These are phyloP conservation scores for Rickenella mellea DNA, from an alignment of 768 basidiomycete species.

Conservation along the genomic window DNA sequence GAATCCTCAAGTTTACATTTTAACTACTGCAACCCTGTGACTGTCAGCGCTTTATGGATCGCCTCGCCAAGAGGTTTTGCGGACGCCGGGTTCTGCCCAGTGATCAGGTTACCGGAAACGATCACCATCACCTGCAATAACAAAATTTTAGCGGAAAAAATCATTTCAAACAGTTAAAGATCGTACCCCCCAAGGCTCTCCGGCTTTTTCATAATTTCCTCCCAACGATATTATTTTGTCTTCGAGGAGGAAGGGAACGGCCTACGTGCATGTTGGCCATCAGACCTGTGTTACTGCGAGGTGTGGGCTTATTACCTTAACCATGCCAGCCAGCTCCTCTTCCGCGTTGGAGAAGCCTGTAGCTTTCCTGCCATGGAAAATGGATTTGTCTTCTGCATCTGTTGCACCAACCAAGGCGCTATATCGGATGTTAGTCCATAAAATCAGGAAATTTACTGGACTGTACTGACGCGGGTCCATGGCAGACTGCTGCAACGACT, in stretches of 20 bases:
- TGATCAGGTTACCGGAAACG: constrained; percentile 49
- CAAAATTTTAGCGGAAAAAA: neutral
- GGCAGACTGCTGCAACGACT: constrained; percentile 66
- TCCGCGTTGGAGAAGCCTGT: constrained; percentile 72
- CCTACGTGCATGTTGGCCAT: constrained; percentile 17
- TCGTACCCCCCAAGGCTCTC: constrained; percentile 48
- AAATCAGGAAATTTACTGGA: neutral
- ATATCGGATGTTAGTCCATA: neutral
- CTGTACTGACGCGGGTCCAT: constrained; percentile 59
- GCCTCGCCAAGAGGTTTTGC: constrained; percentile 47
- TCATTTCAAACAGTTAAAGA: constrained; percentile 1
- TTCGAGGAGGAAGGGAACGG: constrained; percentile 68
- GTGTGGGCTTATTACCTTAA: constrained; percentile 38
- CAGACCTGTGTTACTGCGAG: too few relatives aligned
- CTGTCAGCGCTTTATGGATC: constrained; percentile 39
- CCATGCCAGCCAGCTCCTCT: constrained; percentile 38
- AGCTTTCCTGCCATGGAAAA: constrained; percentile 46
- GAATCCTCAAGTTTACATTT: too few relatives aligned
- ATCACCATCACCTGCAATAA: constrained; percentile 32
- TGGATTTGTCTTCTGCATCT: constrained; percentile 48
- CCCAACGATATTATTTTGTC: constrained; percentile 52
- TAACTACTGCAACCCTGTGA: neutral
- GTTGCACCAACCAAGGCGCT: constrained; percentile 51
- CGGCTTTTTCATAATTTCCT: constrained; percentile 54
- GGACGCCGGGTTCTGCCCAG: constrained; percentile 70